Evolutionary conservation across 805 yeast species (phyloP).

Genomic region (Zygotorulaspora sp.): DNA sequence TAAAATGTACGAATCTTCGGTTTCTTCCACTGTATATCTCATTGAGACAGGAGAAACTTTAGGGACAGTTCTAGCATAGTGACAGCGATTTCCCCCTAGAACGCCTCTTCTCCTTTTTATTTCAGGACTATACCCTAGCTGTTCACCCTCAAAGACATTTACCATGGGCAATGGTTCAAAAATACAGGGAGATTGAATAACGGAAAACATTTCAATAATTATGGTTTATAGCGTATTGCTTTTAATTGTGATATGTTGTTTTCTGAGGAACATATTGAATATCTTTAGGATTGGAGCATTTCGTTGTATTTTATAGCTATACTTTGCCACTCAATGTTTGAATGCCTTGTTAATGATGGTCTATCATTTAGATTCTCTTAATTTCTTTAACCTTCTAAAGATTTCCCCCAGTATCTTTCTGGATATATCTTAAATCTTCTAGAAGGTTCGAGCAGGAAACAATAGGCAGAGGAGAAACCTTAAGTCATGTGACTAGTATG

Average conservation of each 20-base stretch:
- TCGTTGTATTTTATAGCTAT: no score
- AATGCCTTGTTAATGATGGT: not conserved
- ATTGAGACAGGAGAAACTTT: constrained; percentile 6
- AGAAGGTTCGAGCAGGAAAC: not conserved
- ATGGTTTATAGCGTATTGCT: no score
- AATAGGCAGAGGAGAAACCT: not conserved
- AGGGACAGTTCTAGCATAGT: constrained; percentile 3
- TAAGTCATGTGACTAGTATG: not conserved
- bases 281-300: no score
- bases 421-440: constrained; percentile 1
- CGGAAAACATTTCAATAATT: constrained; percentile 25
- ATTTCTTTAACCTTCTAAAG: constrained; percentile 2
- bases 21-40: constrained; percentile 15
- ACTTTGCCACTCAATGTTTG: no score
- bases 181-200: constrained; percentile 24
- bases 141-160: constrained; percentile 10
- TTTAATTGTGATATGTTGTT: not conserved
- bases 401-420: constrained; percentile 2
- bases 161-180: constrained; percentile 24
- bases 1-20: constrained; percentile 16
- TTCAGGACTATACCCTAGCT: constrained; percentile 12
- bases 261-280: not conserved
- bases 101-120: constrained; percentile 13
- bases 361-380: constrained; percentile 1
- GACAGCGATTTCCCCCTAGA: constrained; percentile 4